Evolutionary conservation across 2,329 filamentous ascomycete genomes (phyloP), one percentile per base, ranked within the genome.

Genomic region (Ophiocordyceps australis): DNA sequence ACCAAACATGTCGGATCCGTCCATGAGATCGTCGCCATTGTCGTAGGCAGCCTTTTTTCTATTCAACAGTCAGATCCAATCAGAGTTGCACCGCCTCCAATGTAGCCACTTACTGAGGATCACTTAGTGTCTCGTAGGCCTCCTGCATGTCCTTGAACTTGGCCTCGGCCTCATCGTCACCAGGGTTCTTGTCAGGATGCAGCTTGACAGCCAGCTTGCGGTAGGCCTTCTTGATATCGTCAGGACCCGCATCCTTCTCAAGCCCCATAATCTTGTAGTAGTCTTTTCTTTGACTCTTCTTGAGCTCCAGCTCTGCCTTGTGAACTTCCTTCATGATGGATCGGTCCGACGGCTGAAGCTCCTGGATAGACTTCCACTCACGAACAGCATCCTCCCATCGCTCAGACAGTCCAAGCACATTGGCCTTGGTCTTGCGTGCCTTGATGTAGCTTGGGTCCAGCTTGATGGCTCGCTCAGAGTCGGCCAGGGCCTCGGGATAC

Each of bases 141-240:
- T 98, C 89, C 41, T 83, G 80, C 47, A 94, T 79, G 47, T 98
- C 89, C 67, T 98, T 95, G 67, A 98, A 98, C 44, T 80, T 74
- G 39, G 81, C 77, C 42, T 83, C 86, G 33, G 89, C 89, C 26
- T 71, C 63, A 30, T 73, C 66, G 40, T 94, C 80, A 34, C 77
- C 80, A 1, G 77, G 81, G 55, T 95, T 98, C 70, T 98, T 98
- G 58, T 98, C 89, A 3, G 89, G 89, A 50, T 98, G 89, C 47
- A 93, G 79, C 36, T 85, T 63, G 38, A 98, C 86, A 29, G 89
- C 89, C 45, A 93, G 65, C 54, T 89, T 93, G 37, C 86, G 74
- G 59, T 98, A 98, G 2, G 86, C 89, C 58, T 85, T 86, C 65
- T 95, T 98, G 59, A 98, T 89, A 28, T 89, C 72, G 30, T 62